A percentile compares a stretch with the other conserved stretches of the same genome.
phyloP scores from a whole-genome alignment of 306 rosid genomes.

The Sphenostylis stenocarpa region DNA sequence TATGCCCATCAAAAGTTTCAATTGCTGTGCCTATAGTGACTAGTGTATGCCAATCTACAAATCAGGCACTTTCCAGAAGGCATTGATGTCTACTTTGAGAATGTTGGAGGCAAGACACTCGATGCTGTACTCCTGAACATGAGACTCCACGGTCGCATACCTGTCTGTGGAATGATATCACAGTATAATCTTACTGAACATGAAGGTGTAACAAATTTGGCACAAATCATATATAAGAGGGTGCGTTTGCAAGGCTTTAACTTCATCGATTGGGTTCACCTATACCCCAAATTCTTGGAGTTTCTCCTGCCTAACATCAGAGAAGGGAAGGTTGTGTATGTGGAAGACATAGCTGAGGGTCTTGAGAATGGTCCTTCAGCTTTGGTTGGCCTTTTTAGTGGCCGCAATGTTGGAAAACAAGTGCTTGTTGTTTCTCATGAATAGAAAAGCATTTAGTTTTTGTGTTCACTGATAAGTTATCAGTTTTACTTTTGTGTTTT shows the following conservation, averaged over 20 bases:
- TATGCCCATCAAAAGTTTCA: neutral
- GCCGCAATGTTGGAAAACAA: conserved; percentile 41
- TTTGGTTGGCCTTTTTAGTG: conserved; percentile 39
- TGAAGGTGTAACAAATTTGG: conserved; percentile 39
- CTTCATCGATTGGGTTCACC: neutral
- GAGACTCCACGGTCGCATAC: conserved; percentile 33
- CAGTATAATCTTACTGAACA: conserved; percentile 39
- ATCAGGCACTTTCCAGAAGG: conserved; percentile 45
- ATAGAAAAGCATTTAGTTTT: neutral
- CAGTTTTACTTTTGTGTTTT: neutral
- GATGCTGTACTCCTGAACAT: conserved; percentile 36
- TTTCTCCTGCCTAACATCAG: conserved; percentile 35
- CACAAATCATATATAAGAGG: conserved; percentile 24
- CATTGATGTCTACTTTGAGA: conserved; percentile 44
- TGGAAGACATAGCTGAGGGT: conserved; percentile 40
- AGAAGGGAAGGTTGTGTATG: conserved; percentile 39
- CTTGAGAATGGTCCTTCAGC: conserved; percentile 43
- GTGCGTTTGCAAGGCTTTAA: conserved; percentile 34
- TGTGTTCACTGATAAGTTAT: neutral
- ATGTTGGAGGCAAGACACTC: conserved; percentile 42
- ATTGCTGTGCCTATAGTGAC: neutral
- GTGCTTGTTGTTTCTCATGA: conserved; percentile 40
- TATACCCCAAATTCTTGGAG: conserved; percentile 44
- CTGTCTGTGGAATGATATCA: conserved; percentile 38
- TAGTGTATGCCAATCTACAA: neutral